phyloP scores from a whole-genome alignment of 192 early-diverging fungal species.

The Cetraspora pellucida region DNA sequence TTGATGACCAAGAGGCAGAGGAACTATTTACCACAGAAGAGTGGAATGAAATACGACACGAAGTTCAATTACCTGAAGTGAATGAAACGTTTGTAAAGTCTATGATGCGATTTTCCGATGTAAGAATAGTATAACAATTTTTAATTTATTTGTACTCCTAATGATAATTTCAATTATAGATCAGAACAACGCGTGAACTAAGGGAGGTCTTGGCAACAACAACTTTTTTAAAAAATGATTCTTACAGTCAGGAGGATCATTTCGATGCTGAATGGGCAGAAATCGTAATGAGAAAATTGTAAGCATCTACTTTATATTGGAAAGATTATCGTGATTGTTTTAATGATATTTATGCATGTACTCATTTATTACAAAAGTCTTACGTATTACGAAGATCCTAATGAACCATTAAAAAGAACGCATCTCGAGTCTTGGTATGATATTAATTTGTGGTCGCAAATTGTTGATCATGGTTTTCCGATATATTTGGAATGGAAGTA shows the following conservation, averaged over 20 bases:
- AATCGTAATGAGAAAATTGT: constrained; percentile 33
- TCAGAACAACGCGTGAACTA: constrained; percentile 29
- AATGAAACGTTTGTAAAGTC: constrained; percentile 26
- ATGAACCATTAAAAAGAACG: constrained; percentile 27
- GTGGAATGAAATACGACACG: constrained; percentile 26
- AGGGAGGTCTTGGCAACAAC: constrained; percentile 32
- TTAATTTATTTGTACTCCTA: constrained; percentile 29
- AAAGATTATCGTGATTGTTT: not conserved
- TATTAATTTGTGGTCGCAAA: constrained; percentile 35
- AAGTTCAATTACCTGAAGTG: constrained; percentile 30
- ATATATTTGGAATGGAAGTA: constrained; percentile 29
- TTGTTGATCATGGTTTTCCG: constrained; percentile 32
- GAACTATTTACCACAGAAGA: constrained; percentile 19
- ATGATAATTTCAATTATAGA: constrained; percentile 33
- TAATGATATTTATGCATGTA: constrained; percentile 19
- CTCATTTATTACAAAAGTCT: constrained; percentile 34
- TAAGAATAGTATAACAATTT: constrained; percentile 24
- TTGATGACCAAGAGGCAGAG: constrained; percentile 19
- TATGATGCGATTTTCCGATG: constrained; percentile 35
- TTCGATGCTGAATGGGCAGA: constrained; percentile 36
- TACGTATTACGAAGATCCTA: constrained; percentile 33
- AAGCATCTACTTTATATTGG: constrained; percentile 27
- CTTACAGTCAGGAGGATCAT: constrained; percentile 28
- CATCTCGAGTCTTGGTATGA: constrained; percentile 35
- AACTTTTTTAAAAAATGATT: constrained; percentile 29